Evolutionary conservation across 1,284 basidiomycete species (phyloP), one percentile per base, ranked within the genome.

Genomic region (Irpex rosettiformis): DNA sequence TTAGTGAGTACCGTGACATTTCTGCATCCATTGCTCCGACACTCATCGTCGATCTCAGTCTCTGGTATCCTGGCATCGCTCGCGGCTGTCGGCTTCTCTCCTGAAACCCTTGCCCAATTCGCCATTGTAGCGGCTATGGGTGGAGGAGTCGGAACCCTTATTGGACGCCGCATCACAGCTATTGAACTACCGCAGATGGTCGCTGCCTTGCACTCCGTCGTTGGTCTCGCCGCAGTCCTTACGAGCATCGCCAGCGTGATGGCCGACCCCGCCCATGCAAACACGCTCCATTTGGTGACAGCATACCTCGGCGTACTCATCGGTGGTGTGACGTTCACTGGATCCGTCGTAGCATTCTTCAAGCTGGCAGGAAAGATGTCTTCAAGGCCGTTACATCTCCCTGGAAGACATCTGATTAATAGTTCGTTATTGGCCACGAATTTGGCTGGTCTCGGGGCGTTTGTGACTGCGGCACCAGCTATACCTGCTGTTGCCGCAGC

Each of bases 241-340:
- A 94, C 92, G 11, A 90, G 86, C 55, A 87, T 93, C 29, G 91
- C 77, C 6, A 91, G 88, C 66, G 91, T 94, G 5, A 74, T 94
- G 22, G 80, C 83, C 10, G 84, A 90, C 61, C 75, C 82, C 25
- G 76, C 79, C 10, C 86, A 90, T 67, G 74, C 85, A 18, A 81
- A 86, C 2, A 86, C 79, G 2, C 75, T 94, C 29, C 91, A 93
- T 68, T 77, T 90, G 56, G 83, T 91, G 24, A 90, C 91, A 0
- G 91, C 92, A 1, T 93, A 94, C 70, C 79, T 94, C 28, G 91
- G 91, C 18, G 88, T 94, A 27, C 83, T 94, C 47, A 93, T 94
- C 66, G 89, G 85, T 72, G 87, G 86, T 62, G 76, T 90, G 42
- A 91, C 89, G 1, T 92, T 91, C 66, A 89, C 89, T 24, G 91